Evolutionary conservation across 345 rosid genomes (phyloP), one percentile per base, ranked within the genome.

Genomic region (Acer campestre): DNA sequence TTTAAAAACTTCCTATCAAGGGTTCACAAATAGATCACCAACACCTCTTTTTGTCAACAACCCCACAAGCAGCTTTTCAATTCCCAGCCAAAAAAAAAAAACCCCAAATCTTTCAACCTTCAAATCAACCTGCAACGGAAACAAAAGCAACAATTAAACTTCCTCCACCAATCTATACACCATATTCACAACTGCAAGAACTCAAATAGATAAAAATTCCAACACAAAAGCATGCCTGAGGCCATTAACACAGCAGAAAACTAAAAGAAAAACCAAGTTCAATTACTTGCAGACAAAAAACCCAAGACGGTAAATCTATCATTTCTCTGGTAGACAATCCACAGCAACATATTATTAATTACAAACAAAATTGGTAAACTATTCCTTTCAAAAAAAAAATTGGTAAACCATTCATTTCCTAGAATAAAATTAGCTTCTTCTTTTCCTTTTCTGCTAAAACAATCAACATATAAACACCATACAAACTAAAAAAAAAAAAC

Each of bases 71-170:
- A 77, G 74, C 61, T 74, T 74, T 56, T 46, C 38, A 56, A 74
- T 42, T 13, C 69, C 66, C n/a, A 6, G 22, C 62, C 25, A 59
- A 59, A 59, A 59, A 59, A 59, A 59, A 17, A 27, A 48, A 18
- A 68, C n/a, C 5, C 2, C 29, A 71, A 81, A 44, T n/a, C 53
- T 46, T 14, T 79, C 55, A 16, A 14, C 68, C 73, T 64, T 75
- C 42, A 80, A 85, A 68, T 63, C 68, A 82, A 75, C 80, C 84
- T 74, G 83, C 68, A 61, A 71, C 69, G 75, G 74, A 23, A 80
- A 25, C 10, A 9, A 64, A 77, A 69, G 25, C 10, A 61, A 77
- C 42, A 65, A 12, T 42, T 62, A 79, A 80, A 71, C 58, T 72
- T 49, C 22, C 40, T 68, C 31, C 18, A 68, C 27, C 18, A 58